Evolutionary conservation across 495 filamentous ascomycete species (phyloP).

Genomic region (Delitschia confertaspora): DNA sequence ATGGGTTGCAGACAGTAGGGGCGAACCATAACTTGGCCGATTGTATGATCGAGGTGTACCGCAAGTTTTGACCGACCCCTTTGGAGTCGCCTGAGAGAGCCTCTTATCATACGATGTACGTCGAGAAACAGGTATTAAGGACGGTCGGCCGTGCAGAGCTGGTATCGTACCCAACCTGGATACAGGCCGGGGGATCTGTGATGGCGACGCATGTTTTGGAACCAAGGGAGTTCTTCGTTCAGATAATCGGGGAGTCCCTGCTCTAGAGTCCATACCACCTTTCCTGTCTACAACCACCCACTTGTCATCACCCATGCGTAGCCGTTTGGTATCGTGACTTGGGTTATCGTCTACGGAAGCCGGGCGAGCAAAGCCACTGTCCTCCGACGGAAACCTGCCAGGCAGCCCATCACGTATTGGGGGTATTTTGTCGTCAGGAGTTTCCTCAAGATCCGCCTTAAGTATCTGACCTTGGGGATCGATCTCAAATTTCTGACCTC

Average conservation of each 20-base stretch:
- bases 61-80: not conserved
- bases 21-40: conserved; percentile 23
- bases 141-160: conserved; percentile 20
- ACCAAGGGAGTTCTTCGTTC: conserved; percentile 12
- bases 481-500: conserved; percentile 58
- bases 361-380: conserved; percentile 32
- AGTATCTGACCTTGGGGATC: conserved; percentile 3
- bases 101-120: conserved; percentile 21
- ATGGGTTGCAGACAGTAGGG: conserved; percentile 15
- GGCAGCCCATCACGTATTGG: conserved; percentile 34
- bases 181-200: conserved; percentile 26
- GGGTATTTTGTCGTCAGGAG: conserved; percentile 19
- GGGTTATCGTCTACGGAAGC: no score
- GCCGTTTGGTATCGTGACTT: no score
- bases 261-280: conserved; percentile 23
- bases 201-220: conserved; percentile 14
- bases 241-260: conserved; percentile 23
- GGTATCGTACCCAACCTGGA: conserved; percentile 21
- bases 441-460: conserved; percentile 27
- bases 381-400: conserved; percentile 39
- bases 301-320: conserved; percentile 47
- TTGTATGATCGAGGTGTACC: conserved; percentile 19
- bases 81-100: conserved; percentile 37
- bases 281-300: conserved; percentile 66
- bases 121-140: conserved; percentile 29